A percentile compares a stretch with the other conserved stretches of the same genome.
Evolutionary conservation across 208 protist species (phyloP).

Genomic region (Crithidia sp.): DNA sequence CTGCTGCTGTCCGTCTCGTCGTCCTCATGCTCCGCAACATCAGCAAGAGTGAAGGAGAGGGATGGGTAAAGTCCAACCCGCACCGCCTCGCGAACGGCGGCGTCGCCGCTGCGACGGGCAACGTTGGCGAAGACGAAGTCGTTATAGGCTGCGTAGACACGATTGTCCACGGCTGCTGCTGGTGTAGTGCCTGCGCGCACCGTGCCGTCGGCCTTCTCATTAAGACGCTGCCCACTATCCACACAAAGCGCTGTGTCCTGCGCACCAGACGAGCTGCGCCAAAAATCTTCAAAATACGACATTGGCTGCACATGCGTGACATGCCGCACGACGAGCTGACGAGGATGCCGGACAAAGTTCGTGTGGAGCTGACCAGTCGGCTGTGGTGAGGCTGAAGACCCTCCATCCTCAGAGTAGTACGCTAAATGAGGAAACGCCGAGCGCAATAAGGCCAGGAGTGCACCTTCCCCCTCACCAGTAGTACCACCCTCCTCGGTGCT

Average conservation of each 20-base stretch:
- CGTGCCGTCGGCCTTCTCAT: no score
- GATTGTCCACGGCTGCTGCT: background rate
- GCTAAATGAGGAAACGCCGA: constrained; percentile 26
- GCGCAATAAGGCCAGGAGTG: constrained; percentile 25
- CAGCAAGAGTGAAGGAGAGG: constrained; percentile 29
- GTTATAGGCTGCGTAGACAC: constrained; percentile 10
- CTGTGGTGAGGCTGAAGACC: background rate
- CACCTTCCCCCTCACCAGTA: constrained; percentile 2
- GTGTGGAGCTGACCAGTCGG: background rate
- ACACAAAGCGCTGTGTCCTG: no score
- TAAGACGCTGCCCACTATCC: no score
- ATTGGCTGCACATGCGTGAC: constrained; percentile 52
- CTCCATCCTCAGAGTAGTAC: constrained; percentile 14
- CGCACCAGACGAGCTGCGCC: no score
- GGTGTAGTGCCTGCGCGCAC: background rate
- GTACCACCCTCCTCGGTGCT: background rate
- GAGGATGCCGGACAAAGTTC: constrained; percentile 6
- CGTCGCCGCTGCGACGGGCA: background rate
- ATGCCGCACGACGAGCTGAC: constrained; percentile 44
- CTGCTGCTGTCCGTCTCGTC: background rate
- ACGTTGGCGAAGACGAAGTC: constrained; percentile 10
- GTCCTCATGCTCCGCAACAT: constrained; percentile 13
- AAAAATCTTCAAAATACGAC: constrained; percentile 41
- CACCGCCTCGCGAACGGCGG: background rate
- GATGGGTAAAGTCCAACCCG: constrained; percentile 23